A percentile compares a stretch with the other conserved stretches of the same genome.
Evolutionary conservation across 495 filamentous ascomycete species (phyloP).

Genomic region (Penicillium crystallinum): DNA sequence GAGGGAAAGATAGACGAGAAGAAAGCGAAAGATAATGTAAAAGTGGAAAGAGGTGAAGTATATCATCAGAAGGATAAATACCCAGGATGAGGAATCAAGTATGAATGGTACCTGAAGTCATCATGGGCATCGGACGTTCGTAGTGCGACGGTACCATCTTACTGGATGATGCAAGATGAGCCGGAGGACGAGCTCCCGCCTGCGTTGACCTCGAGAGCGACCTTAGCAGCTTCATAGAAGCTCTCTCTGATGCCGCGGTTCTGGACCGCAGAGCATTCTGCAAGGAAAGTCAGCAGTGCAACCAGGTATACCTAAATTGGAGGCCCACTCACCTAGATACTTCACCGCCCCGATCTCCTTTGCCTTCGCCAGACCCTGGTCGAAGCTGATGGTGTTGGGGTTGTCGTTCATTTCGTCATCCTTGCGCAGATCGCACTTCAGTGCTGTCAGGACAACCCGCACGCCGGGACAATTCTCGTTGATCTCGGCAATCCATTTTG

Average conservation of each 20-base stretch:
- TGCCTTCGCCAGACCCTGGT: slow-evolving; percentile 88
- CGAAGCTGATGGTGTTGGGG: slow-evolving; percentile 74
- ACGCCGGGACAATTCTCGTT: slow-evolving; percentile 95
- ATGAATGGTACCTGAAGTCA: not conserved
- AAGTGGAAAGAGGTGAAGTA: not conserved
- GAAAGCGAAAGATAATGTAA: not conserved
- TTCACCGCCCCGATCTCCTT: slow-evolving; percentile 81
- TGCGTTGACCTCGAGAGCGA: slow-evolving; percentile 83
- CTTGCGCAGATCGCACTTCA: slow-evolving; percentile 95
- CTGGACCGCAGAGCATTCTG: slow-evolving; percentile 95
- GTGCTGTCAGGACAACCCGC: slow-evolving; percentile 88
- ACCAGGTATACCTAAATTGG: not conserved
- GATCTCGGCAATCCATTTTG: slow-evolving; percentile 97
- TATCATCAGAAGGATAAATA: not conserved
- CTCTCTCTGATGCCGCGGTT: slow-evolving; percentile 97
- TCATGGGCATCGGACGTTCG: not conserved
- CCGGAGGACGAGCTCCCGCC: slow-evolving; percentile 32
- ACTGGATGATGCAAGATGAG: slow-evolving; percentile 34
- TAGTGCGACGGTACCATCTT: not conserved
- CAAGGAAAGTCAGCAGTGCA: not conserved
- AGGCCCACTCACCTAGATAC: slow-evolving; percentile 63
- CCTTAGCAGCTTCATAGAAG: slow-evolving; percentile 95
- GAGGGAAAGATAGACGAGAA: not conserved
- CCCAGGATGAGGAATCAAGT: not conserved
- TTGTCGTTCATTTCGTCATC: slow-evolving; percentile 54